Conservation (phyloP, 768 basidiomycete species). For the Trametes meyenii region DNA sequence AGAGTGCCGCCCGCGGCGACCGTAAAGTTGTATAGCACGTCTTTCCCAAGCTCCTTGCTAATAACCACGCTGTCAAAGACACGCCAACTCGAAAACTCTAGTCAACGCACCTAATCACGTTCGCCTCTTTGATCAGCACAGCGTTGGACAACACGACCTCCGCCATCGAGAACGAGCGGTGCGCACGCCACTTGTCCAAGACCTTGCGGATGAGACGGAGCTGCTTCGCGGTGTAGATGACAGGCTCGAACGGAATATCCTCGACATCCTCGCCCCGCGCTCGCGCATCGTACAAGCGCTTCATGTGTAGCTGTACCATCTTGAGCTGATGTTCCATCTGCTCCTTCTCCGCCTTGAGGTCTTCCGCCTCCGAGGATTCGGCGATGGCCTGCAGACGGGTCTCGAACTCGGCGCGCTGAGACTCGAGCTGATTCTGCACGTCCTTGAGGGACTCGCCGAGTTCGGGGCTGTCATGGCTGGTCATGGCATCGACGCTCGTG, state of each 20-base stretch:
- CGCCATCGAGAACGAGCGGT: slow-evolving; percentile 89
- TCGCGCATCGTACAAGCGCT: slow-evolving; percentile 73
- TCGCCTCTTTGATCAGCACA: slow-evolving; percentile 90
- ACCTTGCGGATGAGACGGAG: slow-evolving; percentile 81
- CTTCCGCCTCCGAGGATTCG: slow-evolving; percentile 78
- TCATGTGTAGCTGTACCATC: slow-evolving; percentile 82
- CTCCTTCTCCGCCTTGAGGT: slow-evolving; percentile 86
- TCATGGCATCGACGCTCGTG: slow-evolving; percentile 75
- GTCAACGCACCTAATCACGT: slow-evolving; percentile 75
- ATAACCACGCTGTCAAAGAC: slow-evolving; percentile 11
- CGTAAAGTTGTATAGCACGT: slow-evolving; percentile 90
- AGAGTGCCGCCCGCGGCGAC: slow-evolving; percentile 83
- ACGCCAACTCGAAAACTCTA: background rate
- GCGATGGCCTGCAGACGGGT: slow-evolving; percentile 62
- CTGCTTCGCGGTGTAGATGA: slow-evolving; percentile 81
- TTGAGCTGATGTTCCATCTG: slow-evolving; percentile 91
- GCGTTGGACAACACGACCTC: slow-evolving; percentile 85
- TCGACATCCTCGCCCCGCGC: slow-evolving; percentile 78
- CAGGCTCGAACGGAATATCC: slow-evolving; percentile 70
- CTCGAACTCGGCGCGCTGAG: slow-evolving; percentile 52
- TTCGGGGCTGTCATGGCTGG: slow-evolving; percentile 65
- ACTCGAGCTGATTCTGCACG: slow-evolving; percentile 70
- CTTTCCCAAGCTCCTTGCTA: slow-evolving; percentile 86
- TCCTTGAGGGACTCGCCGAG: slow-evolving; percentile 66
- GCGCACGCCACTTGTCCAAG: slow-evolving; percentile 82